Evolutionary conservation across 345 rosid genomes (phyloP).

Genomic region (Nasturtium officinale): DNA sequence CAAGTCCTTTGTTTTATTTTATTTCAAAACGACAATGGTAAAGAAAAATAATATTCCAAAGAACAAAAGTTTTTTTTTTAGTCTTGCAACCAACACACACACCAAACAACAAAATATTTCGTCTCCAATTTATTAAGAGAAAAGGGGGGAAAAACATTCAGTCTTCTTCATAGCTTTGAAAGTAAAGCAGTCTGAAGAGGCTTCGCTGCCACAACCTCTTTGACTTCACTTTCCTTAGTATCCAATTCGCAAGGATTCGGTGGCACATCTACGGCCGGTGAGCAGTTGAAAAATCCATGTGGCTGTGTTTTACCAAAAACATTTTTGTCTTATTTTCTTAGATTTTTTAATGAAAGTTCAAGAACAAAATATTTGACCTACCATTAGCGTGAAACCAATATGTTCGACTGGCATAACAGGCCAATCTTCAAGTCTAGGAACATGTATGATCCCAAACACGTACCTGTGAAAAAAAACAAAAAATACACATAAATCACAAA

Average conservation of each 20-base stretch:
- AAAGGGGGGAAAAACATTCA: too few species aligned
- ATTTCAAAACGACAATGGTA: neutral
- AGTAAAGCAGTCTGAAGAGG: constrained; percentile 53
- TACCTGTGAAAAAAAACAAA: constrained; percentile 55
- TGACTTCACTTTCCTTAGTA: constrained; percentile 60
- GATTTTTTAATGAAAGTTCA: neutral
- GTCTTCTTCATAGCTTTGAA: constrained; percentile 68
- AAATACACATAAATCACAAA: neutral
- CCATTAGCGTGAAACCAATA: constrained; percentile 86
- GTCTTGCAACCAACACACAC: constrained; percentile 18
- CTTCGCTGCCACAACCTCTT: constrained; percentile 53
- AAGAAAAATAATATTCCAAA: neutral
- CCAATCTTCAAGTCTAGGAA: constrained; percentile 95
- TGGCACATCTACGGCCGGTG: constrained; percentile 94
- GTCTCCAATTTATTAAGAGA: constrained; percentile 7
- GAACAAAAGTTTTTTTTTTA: neutral
- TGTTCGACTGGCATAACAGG: constrained; percentile 91
- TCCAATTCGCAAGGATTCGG: constrained; percentile 78
- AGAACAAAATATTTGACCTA: constrained; percentile 33
- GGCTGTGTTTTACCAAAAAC: constrained; percentile 55
- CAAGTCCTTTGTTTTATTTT: too few species aligned
- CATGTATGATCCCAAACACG: constrained; percentile 84
- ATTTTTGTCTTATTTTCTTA: neutral
- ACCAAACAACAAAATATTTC: constrained; percentile 7
- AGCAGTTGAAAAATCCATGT: constrained; percentile 94